Base-by-base conservation (phyloP, 2,329 filamentous ascomycete species). In the Diaporthe australafricana region DNA sequence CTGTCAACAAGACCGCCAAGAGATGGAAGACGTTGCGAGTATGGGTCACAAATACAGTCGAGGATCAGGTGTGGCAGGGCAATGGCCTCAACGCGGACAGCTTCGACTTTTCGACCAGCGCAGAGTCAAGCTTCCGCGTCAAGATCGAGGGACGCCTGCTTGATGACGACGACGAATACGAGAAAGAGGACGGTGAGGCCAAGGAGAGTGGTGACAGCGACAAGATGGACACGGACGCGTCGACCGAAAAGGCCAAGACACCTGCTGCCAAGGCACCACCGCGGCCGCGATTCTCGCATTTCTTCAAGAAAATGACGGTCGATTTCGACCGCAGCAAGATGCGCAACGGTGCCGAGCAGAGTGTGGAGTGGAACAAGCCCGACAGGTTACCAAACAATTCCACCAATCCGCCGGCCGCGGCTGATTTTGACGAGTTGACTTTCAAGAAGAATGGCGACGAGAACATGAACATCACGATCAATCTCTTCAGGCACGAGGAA, bases 391-490 rank as follows among this genome's bases (percentile, higher is more conserved):
- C 79, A n/a, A 84, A 86, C 75, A 65, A 60, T 17, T 81, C 87
- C 1, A 82, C 89, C 48, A 88, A 87, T 67, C 77, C 87, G n/a
- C 87, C 91, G 8, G 86, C 91, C 40, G 90, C 90, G 40, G 89
- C 91, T 55, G 94, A 97, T 78, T 98, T 98, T 78, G 96, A 98
- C 83, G 93, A 93, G 79, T 85, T 99, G 55, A 93, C 95, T 53
- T 98, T 99, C 80, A 94, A 97, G 85, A 90, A 96, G 68, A 94
- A 93, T 77, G 93, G 94, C 42, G 96, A 99, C 79, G 95, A 98
- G 81, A 98, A 97, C 77, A 87, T 93, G 76, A 98, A 98, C 79
- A 91, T 98, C 76, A 95, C 91, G 14, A 93, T 99, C 83, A 97
- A 95, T 78, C 87, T 99, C 42, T 89, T 90, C 74, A 89, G 94